phyloP scores from a whole-genome alignment of 768 basidiomycete genomes.

The Kwoniella mangroviensis region DNA sequence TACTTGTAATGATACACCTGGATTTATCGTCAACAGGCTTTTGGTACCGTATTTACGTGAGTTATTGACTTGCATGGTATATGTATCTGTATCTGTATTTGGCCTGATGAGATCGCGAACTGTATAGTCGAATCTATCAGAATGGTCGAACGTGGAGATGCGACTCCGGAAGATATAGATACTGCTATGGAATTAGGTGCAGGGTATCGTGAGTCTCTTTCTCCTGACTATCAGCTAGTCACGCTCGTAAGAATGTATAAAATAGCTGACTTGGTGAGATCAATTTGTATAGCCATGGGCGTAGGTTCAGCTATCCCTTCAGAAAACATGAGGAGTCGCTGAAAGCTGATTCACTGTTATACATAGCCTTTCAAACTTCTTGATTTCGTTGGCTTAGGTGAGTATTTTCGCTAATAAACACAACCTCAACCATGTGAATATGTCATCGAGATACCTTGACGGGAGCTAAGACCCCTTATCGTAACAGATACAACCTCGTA shows the following conservation, averaged over 20 bases:
- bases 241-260: no score
- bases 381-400: conserved; percentile 61
- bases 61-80: conserved; percentile 17
- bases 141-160: conserved; percentile 61
- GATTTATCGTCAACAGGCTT: conserved; percentile 61
- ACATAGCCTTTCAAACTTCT: conserved; percentile 55
- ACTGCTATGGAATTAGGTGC: conserved; percentile 62
- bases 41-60: conserved; percentile 60
- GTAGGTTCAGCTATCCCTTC: conserved; percentile 19
- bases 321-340: no score
- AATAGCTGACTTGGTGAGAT: background rate
- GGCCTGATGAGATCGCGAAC: background rate
- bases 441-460: no score
- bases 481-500: conserved; percentile 55
- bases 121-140: conserved; percentile 59
- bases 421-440: background rate
- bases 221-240: background rate
- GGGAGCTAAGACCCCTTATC: no score
- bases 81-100: background rate
- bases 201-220: conserved; percentile 55
- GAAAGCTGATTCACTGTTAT: no score
- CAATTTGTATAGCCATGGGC: conserved; percentile 54
- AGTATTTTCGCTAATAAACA: conserved; percentile 1
- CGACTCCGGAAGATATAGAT: conserved; percentile 59
- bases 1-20: conserved; percentile 60